These are phyloP conservation scores for Nitzschia palea DNA, from an alignment of 108 stramenopile species.

Conservation along the genomic window DNA sequence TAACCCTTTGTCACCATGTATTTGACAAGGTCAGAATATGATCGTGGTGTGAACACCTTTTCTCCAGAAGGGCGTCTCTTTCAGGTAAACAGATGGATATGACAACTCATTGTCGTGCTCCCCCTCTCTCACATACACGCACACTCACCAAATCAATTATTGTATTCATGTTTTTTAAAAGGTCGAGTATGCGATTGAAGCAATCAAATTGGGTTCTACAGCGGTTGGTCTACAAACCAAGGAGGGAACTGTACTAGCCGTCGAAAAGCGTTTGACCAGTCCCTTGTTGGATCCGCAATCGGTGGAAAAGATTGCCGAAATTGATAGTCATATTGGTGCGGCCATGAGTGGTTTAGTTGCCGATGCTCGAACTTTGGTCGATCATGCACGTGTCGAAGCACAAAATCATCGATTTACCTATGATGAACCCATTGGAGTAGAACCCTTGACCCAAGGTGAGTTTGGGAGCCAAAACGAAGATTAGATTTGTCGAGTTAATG, in stretches of 20 bases:
- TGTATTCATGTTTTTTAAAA: constrained; percentile 14
- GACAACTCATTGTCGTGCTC: not conserved
- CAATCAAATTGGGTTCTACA: constrained; percentile 96
- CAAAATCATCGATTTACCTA: constrained; percentile 99
- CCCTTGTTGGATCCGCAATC: constrained; percentile 90
- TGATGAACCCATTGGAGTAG: constrained; percentile 98
- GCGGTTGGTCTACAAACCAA: constrained; percentile 96
- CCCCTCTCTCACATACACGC: not conserved
- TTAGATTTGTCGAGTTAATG: no score
- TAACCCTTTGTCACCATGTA: constrained; percentile 74
- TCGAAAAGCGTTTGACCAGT: constrained; percentile 96
- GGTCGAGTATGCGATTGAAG: constrained; percentile 99
- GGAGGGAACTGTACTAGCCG: constrained; percentile 93
- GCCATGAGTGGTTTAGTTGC: constrained; percentile 98
- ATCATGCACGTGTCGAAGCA: constrained; percentile 99
- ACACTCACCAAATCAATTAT: not conserved
- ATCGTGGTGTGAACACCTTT: constrained; percentile 99
- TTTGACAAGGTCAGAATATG: constrained; percentile 96
- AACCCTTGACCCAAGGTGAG: constrained; percentile 95
- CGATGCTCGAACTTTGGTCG: constrained; percentile 96
- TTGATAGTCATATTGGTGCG: constrained; percentile 96
- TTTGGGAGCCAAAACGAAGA: no score
- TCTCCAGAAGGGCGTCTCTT: constrained; percentile 99
- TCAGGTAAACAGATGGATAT: constrained; percentile 55
- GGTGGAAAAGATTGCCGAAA: constrained; percentile 98